phyloP scores from a whole-genome alignment of 164 flowering plant genomes.

The Kingdonia uniflora region DNA sequence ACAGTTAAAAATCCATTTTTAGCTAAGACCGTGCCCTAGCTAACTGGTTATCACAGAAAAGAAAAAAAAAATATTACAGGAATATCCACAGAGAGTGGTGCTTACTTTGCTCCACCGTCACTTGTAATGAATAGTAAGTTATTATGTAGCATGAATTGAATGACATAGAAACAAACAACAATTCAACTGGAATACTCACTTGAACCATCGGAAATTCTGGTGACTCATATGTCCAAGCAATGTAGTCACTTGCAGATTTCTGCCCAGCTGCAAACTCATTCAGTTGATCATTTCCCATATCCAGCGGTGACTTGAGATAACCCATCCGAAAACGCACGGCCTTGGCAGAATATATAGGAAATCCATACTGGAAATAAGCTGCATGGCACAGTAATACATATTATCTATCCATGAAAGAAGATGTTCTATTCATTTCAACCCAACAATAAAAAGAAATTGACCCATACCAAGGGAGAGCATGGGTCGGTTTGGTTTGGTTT shows the following conservation, averaged over 20 bases:
- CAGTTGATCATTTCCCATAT: slow-evolving; percentile 3
- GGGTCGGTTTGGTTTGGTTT: too few species aligned
- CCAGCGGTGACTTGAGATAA: slow-evolving; percentile 16
- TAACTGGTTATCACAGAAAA: too few species aligned
- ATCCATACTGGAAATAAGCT: slow-evolving; percentile 42
- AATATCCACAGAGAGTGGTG: too few species aligned
- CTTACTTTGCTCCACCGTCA: too few species aligned
- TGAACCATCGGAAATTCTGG: slow-evolving; percentile 40
- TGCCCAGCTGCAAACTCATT: slow-evolving; percentile 11
- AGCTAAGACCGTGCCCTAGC: too few species aligned
- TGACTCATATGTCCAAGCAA: slow-evolving; percentile 34
- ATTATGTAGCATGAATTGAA: too few species aligned
- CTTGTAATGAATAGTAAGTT: too few species aligned
- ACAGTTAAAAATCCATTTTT: too few species aligned
- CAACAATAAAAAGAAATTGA: background rate
- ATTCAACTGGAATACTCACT: slow-evolving; percentile 16
- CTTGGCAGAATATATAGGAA: slow-evolving; percentile 42
- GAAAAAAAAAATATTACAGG: too few species aligned
- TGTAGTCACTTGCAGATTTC: slow-evolving; percentile 12
- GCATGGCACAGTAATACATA: slow-evolving; percentile 8
- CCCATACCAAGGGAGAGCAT: too few species aligned
- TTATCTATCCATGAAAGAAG: slow-evolving; percentile 1
- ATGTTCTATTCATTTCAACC: background rate
- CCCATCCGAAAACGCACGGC: slow-evolving; percentile 42
- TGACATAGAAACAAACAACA: background rate